Evolutionary conservation across 805 yeast genomes (phyloP).

Genomic region (Jamesozyma hellenica): DNA sequence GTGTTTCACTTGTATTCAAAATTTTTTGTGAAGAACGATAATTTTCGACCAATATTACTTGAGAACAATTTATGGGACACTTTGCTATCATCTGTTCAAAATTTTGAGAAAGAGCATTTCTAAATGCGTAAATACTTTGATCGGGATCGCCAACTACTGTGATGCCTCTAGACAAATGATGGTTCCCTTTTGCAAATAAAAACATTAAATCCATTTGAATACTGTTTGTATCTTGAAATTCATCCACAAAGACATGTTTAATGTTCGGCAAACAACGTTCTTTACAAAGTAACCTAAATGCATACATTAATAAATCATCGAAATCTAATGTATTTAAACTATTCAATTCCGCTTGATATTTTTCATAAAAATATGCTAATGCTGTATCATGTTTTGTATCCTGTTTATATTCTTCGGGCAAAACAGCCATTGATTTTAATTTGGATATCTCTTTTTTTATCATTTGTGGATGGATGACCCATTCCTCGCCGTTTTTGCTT

Average conservation of each 20-base stretch:
- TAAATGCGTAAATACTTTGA: conserved; percentile 83
- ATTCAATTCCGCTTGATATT: conserved; percentile 42
- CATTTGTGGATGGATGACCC: conserved; percentile 35
- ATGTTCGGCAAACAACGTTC: conserved; percentile 38
- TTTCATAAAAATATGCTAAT: conserved; percentile 35
- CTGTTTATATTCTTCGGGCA: conserved; percentile 33
- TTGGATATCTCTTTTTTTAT: conserved; percentile 41
- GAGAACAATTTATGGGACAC: conserved; percentile 28
- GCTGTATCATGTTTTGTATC: conserved; percentile 25
- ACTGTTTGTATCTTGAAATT: conserved; percentile 83
- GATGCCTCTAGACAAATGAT: conserved; percentile 39
- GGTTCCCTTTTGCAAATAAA: conserved; percentile 36
- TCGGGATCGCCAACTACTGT: conserved; percentile 96
- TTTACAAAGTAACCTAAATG: conserved; percentile 39
- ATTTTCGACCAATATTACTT: conserved; percentile 49
- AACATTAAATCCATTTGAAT: conserved; percentile 65
- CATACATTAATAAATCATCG: conserved; percentile 64
- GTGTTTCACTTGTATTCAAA: conserved; percentile 48
- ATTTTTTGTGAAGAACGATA: conserved; percentile 73
- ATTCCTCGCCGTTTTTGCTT: conserved; percentile 14
- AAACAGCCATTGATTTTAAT: conserved; percentile 44
- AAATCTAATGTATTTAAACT: conserved; percentile 52
- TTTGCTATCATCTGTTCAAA: conserved; percentile 44
- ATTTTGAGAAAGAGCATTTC: conserved; percentile 67
- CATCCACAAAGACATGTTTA: conserved; percentile 78